These are phyloP conservation scores for Didymella exigua DNA, from an alignment of 2,329 filamentous ascomycete species.

Conservation along the genomic window DNA sequence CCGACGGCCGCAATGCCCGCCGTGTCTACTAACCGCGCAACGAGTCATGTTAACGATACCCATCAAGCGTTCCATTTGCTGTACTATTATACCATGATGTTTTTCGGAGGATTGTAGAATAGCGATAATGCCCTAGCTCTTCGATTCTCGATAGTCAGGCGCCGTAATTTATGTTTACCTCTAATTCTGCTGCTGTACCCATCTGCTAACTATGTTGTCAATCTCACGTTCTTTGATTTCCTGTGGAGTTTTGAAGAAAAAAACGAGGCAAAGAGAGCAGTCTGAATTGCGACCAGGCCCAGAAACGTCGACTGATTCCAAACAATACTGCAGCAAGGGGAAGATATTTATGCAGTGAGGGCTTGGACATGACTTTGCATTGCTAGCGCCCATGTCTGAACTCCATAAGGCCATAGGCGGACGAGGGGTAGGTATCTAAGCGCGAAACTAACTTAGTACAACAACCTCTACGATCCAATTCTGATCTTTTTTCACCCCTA, in stretches of 20 bases:
- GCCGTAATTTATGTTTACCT: too few relatives aligned
- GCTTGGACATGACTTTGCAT: background rate
- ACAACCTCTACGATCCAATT: background rate
- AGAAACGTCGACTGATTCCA: too few relatives aligned
- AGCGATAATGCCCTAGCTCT: background rate
- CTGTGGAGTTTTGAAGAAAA: too few relatives aligned
- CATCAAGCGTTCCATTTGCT: slow-evolving; percentile 6
- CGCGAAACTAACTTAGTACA: background rate
- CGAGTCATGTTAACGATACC: background rate
- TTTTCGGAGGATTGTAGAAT: background rate
- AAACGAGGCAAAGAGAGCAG: too few relatives aligned
- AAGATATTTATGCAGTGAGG: too few relatives aligned
- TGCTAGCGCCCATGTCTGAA: background rate
- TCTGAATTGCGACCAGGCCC: too few relatives aligned
- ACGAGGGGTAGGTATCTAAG: slow-evolving; percentile 1
- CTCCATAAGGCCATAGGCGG: background rate
- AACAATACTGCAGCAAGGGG: too few relatives aligned
- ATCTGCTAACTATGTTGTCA: too few relatives aligned
- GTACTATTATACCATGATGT: background rate
- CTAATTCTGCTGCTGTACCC: too few relatives aligned
- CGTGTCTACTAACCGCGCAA: slow-evolving; percentile 30
- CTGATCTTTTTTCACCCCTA: slow-evolving; percentile 22
- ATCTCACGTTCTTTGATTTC: too few relatives aligned
- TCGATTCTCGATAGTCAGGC: too few relatives aligned
- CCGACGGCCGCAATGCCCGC: slow-evolving; percentile 66